Base-by-base conservation (phyloP, 2,329 filamentous ascomycete species). In the Ophiostoma montium region DNA sequence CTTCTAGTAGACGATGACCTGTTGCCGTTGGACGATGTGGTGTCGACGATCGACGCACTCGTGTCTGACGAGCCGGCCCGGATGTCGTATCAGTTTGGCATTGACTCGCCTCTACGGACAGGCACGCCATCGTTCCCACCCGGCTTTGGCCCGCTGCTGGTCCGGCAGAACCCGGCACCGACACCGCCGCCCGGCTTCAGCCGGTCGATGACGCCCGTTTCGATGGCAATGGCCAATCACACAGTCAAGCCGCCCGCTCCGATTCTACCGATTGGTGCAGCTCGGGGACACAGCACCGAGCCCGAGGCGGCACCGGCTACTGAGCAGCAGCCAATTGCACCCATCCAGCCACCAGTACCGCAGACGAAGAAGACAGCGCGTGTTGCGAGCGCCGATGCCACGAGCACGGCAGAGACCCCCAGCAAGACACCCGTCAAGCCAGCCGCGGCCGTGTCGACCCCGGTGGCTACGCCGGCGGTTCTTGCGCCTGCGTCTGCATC, bases 41-140 rank as follows among this genome's bases (percentile, higher is more conserved):
- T 70, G 3, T 69, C 70, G 39, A 80, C 75, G n/a, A 76, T 86
- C 36, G 81, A 85, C 60, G 79, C 79, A 3, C 65, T 86, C 4
- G 81, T 86, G 12, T 76, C 79, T 19, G 82, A 86, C 58, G 66
- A 75, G n/a, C 49, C 52, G 4, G 21, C 16, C 15, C 33, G 41
- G 31, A 27, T 47, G 6, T 35, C 46, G 19, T 53, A 47, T 16
- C 19, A 45, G 0, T 49, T 50, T 18, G 43, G 50, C 18, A 50
- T 57, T 16, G 57, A 62, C 39, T 56, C 61, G 31, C 61, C 66
- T 46, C 55, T 66, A 55, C 30, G 50, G 1, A 33, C 60, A 52
- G 16, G 58, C 52, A 59, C 52, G 11, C 52, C 52, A 2, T 48
- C n/a, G 57, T 69, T 32, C 36, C 72, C 72, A 21, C 71, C 71